Percentiles rank a stretch among this genome's conserved stretches.
Evolutionary conservation across 768 basidiomycete genomes (phyloP).

Genomic region (Suillus sp.): DNA sequence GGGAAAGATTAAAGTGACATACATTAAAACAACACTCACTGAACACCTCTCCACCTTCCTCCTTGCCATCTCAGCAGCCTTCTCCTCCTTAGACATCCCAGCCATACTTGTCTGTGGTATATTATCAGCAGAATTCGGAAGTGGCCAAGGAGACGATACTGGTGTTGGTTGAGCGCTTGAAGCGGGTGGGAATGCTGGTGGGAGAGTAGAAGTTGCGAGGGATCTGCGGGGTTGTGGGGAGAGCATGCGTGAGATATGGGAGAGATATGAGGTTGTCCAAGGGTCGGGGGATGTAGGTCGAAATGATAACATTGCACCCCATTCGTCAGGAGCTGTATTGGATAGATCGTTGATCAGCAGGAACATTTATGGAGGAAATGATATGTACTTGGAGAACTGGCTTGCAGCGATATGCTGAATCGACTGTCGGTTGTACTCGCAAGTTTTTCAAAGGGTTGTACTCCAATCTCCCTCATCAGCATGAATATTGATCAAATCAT

Average conservation of each 20-base stretch:
- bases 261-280: slow-evolving; percentile 24
- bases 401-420: slow-evolving; percentile 21
- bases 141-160: slow-evolving; percentile 24
- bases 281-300: slow-evolving; percentile 13
- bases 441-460: slow-evolving; percentile 41
- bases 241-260: slow-evolving; percentile 18
- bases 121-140: slow-evolving; percentile 17
- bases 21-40: slow-evolving; percentile 44
- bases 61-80: slow-evolving; percentile 86
- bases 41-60: slow-evolving; percentile 91
- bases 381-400: slow-evolving; percentile 3
- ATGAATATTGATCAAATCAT: slow-evolving; percentile 90
- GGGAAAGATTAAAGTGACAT: too few species aligned
- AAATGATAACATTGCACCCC: slow-evolving; percentile 22
- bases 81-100: slow-evolving; percentile 84
- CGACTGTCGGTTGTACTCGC: slow-evolving; percentile 24
- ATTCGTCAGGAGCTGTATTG: slow-evolving; percentile 20
- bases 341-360: background rate
- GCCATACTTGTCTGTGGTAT: slow-evolving; percentile 34
- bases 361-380: background rate
- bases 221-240: slow-evolving; percentile 24
- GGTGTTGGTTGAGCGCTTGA: slow-evolving; percentile 27
- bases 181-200: slow-evolving; percentile 16
- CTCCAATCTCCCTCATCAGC: slow-evolving; percentile 96
- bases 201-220: slow-evolving; percentile 11